Evolutionary conservation across 352 stramenopile genomes (phyloP).

Genomic region (Pythium graminicola): DNA sequence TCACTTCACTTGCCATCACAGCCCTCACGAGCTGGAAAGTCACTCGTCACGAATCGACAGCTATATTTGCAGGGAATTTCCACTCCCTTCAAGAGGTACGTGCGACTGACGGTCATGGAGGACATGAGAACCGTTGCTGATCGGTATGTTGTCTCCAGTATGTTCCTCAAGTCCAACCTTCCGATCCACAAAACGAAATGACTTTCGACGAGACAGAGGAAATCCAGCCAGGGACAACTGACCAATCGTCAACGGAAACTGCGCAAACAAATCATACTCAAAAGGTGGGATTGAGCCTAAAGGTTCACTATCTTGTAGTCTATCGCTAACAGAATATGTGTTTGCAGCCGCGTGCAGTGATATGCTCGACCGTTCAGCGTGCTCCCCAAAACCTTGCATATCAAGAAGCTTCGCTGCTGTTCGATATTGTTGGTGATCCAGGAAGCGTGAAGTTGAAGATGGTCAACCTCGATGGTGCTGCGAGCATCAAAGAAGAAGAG

Average conservation of each 20-base stretch:
- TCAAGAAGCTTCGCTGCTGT: conserved; percentile 37
- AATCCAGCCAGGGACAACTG: background rate
- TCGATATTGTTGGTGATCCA: conserved; percentile 40
- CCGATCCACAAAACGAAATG: conserved; percentile 15
- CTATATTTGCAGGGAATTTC: conserved; percentile 4
- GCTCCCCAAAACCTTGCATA: conserved; percentile 16
- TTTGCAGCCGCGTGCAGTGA: conserved; percentile 31
- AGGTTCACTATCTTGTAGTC: background rate
- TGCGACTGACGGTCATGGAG: background rate
- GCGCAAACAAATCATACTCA: background rate
- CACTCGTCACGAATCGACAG: conserved; percentile 21
- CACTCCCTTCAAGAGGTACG: conserved; percentile 14
- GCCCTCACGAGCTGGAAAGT: conserved; percentile 58
- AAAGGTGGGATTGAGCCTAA: background rate
- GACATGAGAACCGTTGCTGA: background rate
- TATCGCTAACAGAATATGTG: background rate
- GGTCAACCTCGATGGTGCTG: conserved; percentile 23
- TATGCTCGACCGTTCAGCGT: conserved; percentile 27
- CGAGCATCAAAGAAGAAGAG: conserved; percentile 44
- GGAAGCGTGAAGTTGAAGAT: conserved; percentile 48
- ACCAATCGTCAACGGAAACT: background rate
- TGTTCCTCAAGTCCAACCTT: background rate
- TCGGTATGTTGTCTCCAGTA: conserved; percentile 1
- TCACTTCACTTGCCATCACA: conserved; percentile 28
- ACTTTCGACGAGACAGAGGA: conserved; percentile 6